Conservation (phyloP, 768 basidiomycete genomes). For the Lyophyllum shimeji region DNA sequence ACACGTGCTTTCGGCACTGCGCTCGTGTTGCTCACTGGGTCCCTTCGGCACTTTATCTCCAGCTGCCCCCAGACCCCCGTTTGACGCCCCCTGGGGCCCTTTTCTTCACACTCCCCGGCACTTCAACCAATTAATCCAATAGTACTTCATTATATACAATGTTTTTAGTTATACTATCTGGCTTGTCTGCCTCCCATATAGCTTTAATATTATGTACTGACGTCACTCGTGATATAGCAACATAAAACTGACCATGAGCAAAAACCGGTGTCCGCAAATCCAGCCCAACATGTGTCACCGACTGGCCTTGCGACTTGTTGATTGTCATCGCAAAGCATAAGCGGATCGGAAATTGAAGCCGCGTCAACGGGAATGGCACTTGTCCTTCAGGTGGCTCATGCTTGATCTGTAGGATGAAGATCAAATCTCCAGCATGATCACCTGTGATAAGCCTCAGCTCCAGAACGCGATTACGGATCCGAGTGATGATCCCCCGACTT, state of each 20-base stretch:
- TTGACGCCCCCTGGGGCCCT: too few relatives aligned
- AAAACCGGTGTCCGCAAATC: constrained; percentile 32
- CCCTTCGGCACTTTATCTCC: too few relatives aligned
- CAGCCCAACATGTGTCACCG: constrained; percentile 31
- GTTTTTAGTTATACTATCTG: too few relatives aligned
- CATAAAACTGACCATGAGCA: constrained; percentile 40
- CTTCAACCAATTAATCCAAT: too few relatives aligned
- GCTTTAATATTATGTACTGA: constrained; percentile 24
- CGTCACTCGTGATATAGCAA: constrained; percentile 32
- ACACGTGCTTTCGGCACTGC: too few relatives aligned
- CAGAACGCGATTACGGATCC: background rate
- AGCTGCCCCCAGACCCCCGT: too few relatives aligned
- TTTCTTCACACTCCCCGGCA: too few relatives aligned
- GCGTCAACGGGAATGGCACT: constrained; percentile 22
- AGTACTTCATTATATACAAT: too few relatives aligned
- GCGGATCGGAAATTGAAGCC: constrained; percentile 32
- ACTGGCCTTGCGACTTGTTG: constrained; percentile 43
- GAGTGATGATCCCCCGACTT: background rate
- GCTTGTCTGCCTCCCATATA: constrained; percentile 8
- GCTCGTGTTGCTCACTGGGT: too few relatives aligned
- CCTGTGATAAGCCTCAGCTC: background rate
- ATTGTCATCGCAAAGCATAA: constrained; percentile 39
- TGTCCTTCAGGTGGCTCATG: background rate
- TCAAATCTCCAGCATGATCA: background rate
- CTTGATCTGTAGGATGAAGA: background rate